Percentiles rank a stretch among this genome's conserved stretches.
phyloP scores from a whole-genome alignment of 257 asterid genomes.

The Scutellaria barbata region DNA sequence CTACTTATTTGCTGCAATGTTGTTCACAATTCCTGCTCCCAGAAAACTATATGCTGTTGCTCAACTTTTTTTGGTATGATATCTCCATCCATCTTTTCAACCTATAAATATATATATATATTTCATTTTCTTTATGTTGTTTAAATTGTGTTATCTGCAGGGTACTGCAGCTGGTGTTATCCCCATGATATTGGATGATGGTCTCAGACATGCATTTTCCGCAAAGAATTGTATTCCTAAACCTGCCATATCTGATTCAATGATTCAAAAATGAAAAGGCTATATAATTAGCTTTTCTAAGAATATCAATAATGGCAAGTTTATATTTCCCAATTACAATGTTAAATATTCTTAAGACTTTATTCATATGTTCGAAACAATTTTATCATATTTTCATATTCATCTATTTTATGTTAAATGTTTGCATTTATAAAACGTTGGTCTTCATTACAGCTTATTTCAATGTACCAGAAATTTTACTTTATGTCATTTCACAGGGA shows the following conservation, averaged over 20 bases:
- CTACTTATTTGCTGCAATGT: slow-evolving; percentile 40
- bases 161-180: not conserved
- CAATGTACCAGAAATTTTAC: too few species aligned
- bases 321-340: too few species aligned
- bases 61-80: slow-evolving; percentile 41
- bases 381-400: too few species aligned
- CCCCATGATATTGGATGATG: slow-evolving; percentile 8
- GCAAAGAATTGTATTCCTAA: not conserved
- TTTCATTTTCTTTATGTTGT: too few species aligned
- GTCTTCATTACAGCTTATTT: too few species aligned
- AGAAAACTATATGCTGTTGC: slow-evolving; percentile 37
- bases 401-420: too few species aligned
- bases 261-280: not conserved
- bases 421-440: too few species aligned
- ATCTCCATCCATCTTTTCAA: not conserved
- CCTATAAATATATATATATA: not conserved
- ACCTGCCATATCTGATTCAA: not conserved
- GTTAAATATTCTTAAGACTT: too few species aligned
- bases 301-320: too few species aligned
- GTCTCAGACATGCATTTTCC: not conserved
- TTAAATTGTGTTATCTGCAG: not conserved
- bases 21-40: slow-evolving; percentile 54
- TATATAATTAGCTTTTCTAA: not conserved
- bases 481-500: too few species aligned
- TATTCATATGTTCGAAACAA: too few species aligned